These are phyloP conservation scores for Aspergillus carbonarius DNA, from an alignment of 2,329 filamentous ascomycete genomes.

Conservation along the genomic window DNA sequence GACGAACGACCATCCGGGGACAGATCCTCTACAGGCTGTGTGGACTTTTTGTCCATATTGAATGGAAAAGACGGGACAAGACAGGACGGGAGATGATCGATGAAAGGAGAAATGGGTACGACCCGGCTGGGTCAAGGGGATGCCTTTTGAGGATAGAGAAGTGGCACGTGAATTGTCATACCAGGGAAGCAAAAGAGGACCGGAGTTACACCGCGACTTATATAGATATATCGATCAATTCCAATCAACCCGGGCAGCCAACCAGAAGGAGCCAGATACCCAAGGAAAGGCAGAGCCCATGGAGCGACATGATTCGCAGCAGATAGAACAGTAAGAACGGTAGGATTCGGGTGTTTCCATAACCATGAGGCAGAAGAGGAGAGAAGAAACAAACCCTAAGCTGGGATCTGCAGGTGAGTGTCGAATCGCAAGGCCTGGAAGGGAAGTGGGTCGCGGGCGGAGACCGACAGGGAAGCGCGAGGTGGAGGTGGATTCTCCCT, in stretches of 20 bases:
- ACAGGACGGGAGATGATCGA: too few species aligned
- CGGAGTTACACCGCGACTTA: conserved; percentile 5
- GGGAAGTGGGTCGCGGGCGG: conserved; percentile 13
- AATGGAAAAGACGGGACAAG: not conserved
- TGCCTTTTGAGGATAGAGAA: not conserved
- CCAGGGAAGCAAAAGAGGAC: not conserved
- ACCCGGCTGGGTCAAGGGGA: not conserved
- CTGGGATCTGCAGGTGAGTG: conserved; percentile 6
- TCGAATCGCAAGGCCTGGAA: conserved; percentile 6
- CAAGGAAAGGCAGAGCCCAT: conserved; percentile 7
- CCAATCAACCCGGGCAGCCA: not conserved
- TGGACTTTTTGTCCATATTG: conserved; percentile 21
- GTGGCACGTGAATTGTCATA: not conserved
- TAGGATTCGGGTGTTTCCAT: not conserved
- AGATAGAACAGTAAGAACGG: not conserved
- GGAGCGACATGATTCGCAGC: conserved; percentile 13
- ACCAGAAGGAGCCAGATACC: conserved; percentile 1
- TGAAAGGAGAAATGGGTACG: not conserved
- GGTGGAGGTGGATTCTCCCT: not conserved
- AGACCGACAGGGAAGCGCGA: not conserved
- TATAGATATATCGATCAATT: conserved; percentile 5
- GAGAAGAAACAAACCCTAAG: conserved; percentile 12
- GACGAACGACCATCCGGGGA: conserved; percentile 16
- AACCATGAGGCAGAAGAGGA: conserved; percentile 9
- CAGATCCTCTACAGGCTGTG: conserved; percentile 17